These are phyloP conservation scores for Pneumocystis carinii DNA, from an alignment of 1,139 yeast species.

Conservation along the genomic window DNA sequence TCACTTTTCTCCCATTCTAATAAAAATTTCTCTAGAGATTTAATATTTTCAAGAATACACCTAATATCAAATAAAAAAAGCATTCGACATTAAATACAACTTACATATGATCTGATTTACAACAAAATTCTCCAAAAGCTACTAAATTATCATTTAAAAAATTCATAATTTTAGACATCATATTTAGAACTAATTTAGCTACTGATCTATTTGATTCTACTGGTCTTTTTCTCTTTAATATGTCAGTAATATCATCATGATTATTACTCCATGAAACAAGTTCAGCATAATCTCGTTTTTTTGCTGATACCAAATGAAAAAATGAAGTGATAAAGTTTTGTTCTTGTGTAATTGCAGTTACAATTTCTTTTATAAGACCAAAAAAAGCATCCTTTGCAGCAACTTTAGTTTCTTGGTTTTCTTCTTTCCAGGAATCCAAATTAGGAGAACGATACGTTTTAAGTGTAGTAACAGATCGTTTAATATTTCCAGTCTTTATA, in stretches of 20 bases:
- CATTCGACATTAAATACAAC: constrained; percentile 18
- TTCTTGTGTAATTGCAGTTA: constrained; percentile 36
- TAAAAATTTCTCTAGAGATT: constrained; percentile 29
- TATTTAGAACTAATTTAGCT: constrained; percentile 38
- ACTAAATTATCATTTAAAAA: constrained; percentile 33
- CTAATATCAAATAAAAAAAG: neutral
- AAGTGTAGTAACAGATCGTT: constrained; percentile 15
- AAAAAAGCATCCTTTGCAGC: constrained; percentile 13
- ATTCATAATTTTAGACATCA: constrained; percentile 44
- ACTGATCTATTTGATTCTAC: constrained; percentile 39
- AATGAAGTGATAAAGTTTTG: constrained; percentile 51
- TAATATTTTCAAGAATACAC: constrained; percentile 25
- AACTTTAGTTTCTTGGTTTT: constrained; percentile 5
- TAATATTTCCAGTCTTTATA: constrained; percentile 3
- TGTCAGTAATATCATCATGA: constrained; percentile 23
- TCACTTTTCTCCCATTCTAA: constrained; percentile 34
- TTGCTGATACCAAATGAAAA: constrained; percentile 49
- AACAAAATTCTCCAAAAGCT: constrained; percentile 24
- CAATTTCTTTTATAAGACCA: constrained; percentile 23
- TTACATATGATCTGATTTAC: constrained; percentile 28
- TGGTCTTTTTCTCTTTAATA: constrained; percentile 18
- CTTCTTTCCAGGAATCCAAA: constrained; percentile 17
- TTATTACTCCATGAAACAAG: constrained; percentile 29
- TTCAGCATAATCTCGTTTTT: constrained; percentile 33
- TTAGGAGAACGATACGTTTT: constrained; percentile 17